Conservation (phyloP, 2,329 filamentous ascomycete species). For the Pochonia chlamydosporia region DNA sequence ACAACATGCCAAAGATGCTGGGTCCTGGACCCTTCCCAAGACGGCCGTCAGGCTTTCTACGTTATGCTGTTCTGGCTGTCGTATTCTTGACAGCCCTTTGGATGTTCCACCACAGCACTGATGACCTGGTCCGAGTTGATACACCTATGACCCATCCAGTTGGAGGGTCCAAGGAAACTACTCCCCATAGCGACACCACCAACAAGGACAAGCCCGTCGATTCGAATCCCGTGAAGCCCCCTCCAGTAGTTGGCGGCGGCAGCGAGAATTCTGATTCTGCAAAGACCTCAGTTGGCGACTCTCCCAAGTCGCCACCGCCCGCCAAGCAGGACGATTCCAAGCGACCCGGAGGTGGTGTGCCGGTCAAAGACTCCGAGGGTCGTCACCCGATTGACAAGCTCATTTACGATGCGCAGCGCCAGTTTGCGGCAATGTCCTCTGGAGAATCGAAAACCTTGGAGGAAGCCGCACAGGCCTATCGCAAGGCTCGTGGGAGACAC, state of each 20-base stretch:
- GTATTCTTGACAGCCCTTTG: conserved; percentile 29
- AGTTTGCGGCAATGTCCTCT: conserved; percentile 32
- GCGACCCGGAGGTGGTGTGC: not conserved
- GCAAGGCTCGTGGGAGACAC: conserved; percentile 51
- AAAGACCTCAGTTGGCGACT: conserved; percentile 2
- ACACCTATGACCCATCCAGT: not conserved
- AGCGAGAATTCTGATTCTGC: not conserved
- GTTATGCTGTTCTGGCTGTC: conserved; percentile 31
- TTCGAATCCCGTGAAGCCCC: not conserved
- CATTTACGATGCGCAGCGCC: conserved; percentile 38
- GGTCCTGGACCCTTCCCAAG: conserved; percentile 7
- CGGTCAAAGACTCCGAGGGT: conserved; percentile 4
- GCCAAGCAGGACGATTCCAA: conserved; percentile 1
- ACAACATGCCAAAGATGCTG: conserved; percentile 10
- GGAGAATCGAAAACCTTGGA: conserved; percentile 44
- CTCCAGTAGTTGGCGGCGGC: not conserved
- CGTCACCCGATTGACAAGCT: conserved; percentile 48
- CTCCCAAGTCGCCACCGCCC: not conserved
- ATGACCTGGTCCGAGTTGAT: conserved; percentile 1
- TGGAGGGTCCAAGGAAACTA: not conserved
- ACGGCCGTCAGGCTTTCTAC: conserved; percentile 33
- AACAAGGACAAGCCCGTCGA: not conserved
- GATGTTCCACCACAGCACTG: conserved; percentile 17
- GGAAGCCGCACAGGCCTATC: conserved; percentile 52
- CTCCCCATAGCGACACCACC: not conserved